phyloP scores from a whole-genome alignment of 2,329 filamentous ascomycete genomes.

The Daldinia eschscholtzii region DNA sequence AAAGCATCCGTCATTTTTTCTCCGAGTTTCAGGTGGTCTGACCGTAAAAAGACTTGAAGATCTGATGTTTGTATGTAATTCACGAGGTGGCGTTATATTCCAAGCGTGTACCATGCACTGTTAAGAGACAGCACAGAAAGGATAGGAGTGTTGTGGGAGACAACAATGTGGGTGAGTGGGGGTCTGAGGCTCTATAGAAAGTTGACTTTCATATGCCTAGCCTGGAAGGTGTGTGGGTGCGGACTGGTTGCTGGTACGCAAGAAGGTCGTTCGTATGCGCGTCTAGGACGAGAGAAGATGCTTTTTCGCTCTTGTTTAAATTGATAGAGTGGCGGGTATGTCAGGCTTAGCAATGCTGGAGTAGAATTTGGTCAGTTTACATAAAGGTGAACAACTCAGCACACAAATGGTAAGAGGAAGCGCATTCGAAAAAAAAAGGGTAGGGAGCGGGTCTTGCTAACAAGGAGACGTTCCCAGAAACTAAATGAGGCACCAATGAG shows the following conservation, averaged over 20 bases:
- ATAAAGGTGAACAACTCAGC: conserved; percentile 3
- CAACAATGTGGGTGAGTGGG: not conserved
- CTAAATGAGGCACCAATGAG: conserved; percentile 5
- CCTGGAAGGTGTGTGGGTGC: not conserved
- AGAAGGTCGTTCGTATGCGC: conserved; percentile 22
- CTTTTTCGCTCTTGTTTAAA: conserved; percentile 24
- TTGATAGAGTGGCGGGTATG: conserved; percentile 35
- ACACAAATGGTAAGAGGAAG: not conserved
- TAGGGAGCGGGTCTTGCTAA: not conserved
- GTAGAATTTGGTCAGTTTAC: conserved; percentile 27
- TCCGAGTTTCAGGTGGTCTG: conserved; percentile 40
- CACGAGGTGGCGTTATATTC: conserved; percentile 4
- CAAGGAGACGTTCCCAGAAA: not conserved
- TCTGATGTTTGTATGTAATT: conserved; percentile 22
- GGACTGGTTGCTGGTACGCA: conserved; percentile 16
- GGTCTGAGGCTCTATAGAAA: conserved; percentile 17
- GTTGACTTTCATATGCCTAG: conserved; percentile 18
- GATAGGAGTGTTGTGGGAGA: conserved; percentile 10
- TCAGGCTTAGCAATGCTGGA: conserved; percentile 31
- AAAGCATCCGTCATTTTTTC: conserved; percentile 52
- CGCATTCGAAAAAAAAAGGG: conserved; percentile 1
- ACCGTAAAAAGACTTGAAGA: conserved; percentile 54
- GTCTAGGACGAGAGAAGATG: conserved; percentile 25
- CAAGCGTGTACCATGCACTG: conserved; percentile 23
- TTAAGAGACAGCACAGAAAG: conserved; percentile 15